These are phyloP conservation scores for Macrocybe gigantea DNA, from an alignment of 768 basidiomycete genomes.

Conservation along the genomic window DNA sequence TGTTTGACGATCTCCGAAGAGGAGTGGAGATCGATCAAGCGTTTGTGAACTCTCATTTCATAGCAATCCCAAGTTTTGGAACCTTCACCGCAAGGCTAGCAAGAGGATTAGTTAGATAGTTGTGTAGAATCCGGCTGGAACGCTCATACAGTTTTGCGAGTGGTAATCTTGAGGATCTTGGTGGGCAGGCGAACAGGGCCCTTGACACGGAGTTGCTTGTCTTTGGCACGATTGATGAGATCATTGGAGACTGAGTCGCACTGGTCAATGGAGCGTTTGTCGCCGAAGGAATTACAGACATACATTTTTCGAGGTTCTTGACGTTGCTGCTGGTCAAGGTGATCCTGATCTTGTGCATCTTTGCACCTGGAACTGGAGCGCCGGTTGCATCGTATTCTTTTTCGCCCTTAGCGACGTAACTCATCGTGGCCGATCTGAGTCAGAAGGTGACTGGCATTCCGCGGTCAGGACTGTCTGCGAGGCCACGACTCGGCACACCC, in stretches of 20 bases:
- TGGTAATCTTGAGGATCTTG: constrained; percentile 98
- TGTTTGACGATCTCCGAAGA: constrained; percentile 99
- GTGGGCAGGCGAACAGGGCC: constrained; percentile 98
- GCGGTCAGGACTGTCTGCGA: constrained; percentile 6
- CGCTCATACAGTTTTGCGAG: constrained; percentile 88
- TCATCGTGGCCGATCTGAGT: constrained; percentile 67
- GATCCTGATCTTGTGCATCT: constrained; percentile 99
- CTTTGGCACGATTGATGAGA: constrained; percentile 98
- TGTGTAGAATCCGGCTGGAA: not conserved
- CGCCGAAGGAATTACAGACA: constrained; percentile 12
- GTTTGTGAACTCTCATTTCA: constrained; percentile 99
- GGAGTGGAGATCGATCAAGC: constrained; percentile 97
- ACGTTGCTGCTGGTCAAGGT: constrained; percentile 98
- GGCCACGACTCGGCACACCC: constrained; percentile 12
- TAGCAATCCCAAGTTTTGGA: constrained; percentile 99
- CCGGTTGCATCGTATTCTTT: constrained; percentile 97
- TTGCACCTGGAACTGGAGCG: constrained; percentile 76
- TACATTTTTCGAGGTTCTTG: constrained; percentile 98
- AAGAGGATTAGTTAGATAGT: not conserved
- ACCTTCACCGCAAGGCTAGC: constrained; percentile 98
- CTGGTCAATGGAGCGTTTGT: not conserved
- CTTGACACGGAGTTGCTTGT: constrained; percentile 99
- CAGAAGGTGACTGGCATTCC: constrained; percentile 67
- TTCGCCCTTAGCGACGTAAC: constrained; percentile 98
- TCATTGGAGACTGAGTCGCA: constrained; percentile 75